Base-by-base conservation (phyloP, 2,329 filamentous ascomycete species). In the Penicillium sp. region DNA sequence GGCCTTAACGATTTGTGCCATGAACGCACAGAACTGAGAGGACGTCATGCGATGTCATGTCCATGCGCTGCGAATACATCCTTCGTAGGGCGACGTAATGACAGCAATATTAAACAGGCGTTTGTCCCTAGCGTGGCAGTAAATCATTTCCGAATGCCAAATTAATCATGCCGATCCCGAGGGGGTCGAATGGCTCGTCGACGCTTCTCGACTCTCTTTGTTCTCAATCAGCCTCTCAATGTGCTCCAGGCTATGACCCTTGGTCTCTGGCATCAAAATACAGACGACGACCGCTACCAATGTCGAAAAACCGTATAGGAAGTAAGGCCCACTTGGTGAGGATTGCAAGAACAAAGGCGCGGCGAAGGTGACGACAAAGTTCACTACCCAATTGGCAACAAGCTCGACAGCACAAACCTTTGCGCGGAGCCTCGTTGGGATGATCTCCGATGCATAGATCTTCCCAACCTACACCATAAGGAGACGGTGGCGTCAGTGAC, bases 381-480 rank as follows among this genome's bases (percentile, higher is more conserved):
- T 66, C 8, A 66, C 56, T 21, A 64, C 58, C 64, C 64, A 66
- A 17, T 64, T 66, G 3, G 64, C 64, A 0, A 65, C 49, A 5
- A 65, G 58, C 48, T 64, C 64, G n/a, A 65, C 55, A 8, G 64
- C 61, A 35, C 64, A 65, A 7, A 64, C 58, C 23, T 65, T 65
- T 1, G 64, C 61, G 7, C 64, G 61, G 2, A 65, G 31, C 2
- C 64, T 47, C 7, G 61, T 65, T 6, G 64, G 64, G 50, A 65
- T 65, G 3, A 65, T 65, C 45, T 65, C 64, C 3, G 64, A 63
- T n/a, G 64, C 64, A 48, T 65, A 65, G 51, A 65, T 65, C 45
- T 65, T 65, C n/a, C 64, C 64, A 15, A 65, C 64, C 67, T 48
- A 67, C 29, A 26, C 31, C 17, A 8, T 26, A 26, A n/a, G 11